Evolutionary conservation across 2,329 filamentous ascomycete genomes (phyloP).

Genomic region (Penicillium sp.): DNA sequence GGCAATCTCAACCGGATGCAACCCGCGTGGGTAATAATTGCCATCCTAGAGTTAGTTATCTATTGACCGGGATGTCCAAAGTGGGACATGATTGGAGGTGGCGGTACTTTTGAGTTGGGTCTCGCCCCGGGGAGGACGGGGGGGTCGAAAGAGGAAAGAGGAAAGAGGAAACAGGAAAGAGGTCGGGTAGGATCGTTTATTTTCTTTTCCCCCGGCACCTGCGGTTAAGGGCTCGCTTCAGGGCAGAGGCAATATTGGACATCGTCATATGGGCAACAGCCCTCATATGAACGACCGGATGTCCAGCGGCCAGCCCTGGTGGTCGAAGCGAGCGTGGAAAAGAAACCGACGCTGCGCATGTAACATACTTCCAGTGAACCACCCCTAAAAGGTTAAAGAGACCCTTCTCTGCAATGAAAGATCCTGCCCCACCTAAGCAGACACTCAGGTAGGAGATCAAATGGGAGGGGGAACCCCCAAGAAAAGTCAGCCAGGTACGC

Average conservation of each 20-base stretch:
- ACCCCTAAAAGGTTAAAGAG: not conserved
- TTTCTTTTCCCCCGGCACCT: slow-evolving; percentile 21
- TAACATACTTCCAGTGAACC: slow-evolving; percentile 5
- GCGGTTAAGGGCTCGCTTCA: slow-evolving; percentile 13
- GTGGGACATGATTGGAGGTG: not conserved
- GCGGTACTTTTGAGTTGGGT: slow-evolving; percentile 3
- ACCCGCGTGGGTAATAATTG: not conserved
- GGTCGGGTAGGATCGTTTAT: not conserved
- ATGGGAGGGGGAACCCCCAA: not conserved
- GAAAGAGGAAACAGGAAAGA: not conserved
- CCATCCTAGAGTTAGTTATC: not conserved
- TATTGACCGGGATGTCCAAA: not conserved
- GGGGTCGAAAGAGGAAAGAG: not conserved
- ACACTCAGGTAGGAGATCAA: too few species aligned
- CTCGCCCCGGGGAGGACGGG: not conserved
- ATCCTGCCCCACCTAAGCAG: too few species aligned
- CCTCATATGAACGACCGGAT: slow-evolving; percentile 11
- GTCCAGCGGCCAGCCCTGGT: not conserved
- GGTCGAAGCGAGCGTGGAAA: slow-evolving; percentile 11
- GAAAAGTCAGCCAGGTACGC: not conserved
- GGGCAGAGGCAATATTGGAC: not conserved
- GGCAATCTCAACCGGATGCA: not conserved
- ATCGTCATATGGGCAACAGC: not conserved
- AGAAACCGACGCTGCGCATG: slow-evolving; percentile 13
- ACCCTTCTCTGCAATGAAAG: not conserved